Evolutionary conservation across 2,329 filamentous ascomycete species (phyloP).

Genomic region (Alternaria arbusti): DNA sequence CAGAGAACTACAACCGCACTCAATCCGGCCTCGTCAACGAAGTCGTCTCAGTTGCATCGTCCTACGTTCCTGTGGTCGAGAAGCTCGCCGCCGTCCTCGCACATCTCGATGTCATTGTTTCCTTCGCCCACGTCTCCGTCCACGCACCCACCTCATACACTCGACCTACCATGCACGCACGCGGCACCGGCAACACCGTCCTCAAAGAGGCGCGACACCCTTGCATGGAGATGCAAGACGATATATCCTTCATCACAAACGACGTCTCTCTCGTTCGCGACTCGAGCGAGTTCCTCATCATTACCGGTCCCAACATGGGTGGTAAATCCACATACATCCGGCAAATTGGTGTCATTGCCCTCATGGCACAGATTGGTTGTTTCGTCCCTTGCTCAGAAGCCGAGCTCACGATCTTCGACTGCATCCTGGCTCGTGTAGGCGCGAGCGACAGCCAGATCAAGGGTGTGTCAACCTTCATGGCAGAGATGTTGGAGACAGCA

Average conservation of each 20-base stretch:
- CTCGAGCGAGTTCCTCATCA: conserved; percentile 89
- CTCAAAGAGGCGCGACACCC: conserved; percentile 95
- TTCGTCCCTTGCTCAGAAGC: conserved; percentile 93
- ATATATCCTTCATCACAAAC: conserved; percentile 98
- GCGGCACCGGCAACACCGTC: conserved; percentile 85
- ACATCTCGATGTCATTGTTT: conserved; percentile 93
- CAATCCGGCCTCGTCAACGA: conserved; percentile 90
- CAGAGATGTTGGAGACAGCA: conserved; percentile 98
- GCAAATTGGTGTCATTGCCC: conserved; percentile 92
- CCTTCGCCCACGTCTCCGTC: conserved; percentile 89
- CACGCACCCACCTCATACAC: conserved; percentile 93
- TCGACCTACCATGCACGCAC: conserved; percentile 85
- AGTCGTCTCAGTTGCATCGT: conserved; percentile 90
- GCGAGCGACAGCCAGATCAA: conserved; percentile 97
- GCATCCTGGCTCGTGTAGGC: conserved; percentile 92
- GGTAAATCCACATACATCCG: conserved; percentile 98
- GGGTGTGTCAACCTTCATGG: conserved; percentile 98
- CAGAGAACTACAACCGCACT: conserved; percentile 92
- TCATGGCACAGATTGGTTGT: conserved; percentile 96
- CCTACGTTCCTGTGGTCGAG: conserved; percentile 92
- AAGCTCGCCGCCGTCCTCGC: conserved; percentile 85
- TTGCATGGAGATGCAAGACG: conserved; percentile 98
- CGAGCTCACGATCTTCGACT: conserved; percentile 94
- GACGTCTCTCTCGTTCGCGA: conserved; percentile 83
- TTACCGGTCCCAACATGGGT: conserved; percentile 98